phyloP scores from a whole-genome alignment of 441 rosid species.

The Aquilaria agallochum region DNA sequence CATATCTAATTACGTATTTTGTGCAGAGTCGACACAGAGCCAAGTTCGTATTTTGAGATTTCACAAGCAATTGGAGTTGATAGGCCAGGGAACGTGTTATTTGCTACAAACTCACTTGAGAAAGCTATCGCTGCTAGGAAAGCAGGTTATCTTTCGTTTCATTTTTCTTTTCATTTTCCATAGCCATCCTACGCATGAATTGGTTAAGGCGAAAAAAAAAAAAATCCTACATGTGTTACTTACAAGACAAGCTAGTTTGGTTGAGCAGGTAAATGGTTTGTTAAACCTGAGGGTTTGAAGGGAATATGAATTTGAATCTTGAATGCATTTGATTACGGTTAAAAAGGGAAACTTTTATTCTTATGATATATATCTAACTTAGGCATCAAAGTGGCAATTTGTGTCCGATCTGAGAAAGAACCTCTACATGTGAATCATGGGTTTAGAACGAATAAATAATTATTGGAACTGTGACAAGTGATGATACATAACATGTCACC shows the following conservation, averaged over 20 bases:
- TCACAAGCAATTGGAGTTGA: conserved; percentile 23
- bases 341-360: no score
- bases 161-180: no score
- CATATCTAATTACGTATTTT: no score
- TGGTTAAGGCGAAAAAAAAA: no score
- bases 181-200: no score
- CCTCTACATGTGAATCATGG: conserved; percentile 20
- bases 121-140: conserved; percentile 21
- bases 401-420: conserved; percentile 18
- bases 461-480: conserved; percentile 15
- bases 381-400: conserved; percentile 21
- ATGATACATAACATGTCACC: no score
- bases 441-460: conserved; percentile 17
- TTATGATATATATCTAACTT: background rate
- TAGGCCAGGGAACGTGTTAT: conserved; percentile 21
- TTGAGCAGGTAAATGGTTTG: no score
- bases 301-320: background rate
- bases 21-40: conserved; percentile 7
- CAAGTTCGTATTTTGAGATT: conserved; percentile 18
- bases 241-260: no score
- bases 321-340: no score
- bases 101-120: conserved; percentile 18
- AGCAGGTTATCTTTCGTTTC: conserved; percentile 16
- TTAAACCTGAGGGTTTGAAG: background rate
- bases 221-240: no score